Percentiles rank a stretch among this genome's conserved stretches.
phyloP scores from a whole-genome alignment of 2,329 filamentous ascomycete species.

The Fonsecaea pedrosoi region DNA sequence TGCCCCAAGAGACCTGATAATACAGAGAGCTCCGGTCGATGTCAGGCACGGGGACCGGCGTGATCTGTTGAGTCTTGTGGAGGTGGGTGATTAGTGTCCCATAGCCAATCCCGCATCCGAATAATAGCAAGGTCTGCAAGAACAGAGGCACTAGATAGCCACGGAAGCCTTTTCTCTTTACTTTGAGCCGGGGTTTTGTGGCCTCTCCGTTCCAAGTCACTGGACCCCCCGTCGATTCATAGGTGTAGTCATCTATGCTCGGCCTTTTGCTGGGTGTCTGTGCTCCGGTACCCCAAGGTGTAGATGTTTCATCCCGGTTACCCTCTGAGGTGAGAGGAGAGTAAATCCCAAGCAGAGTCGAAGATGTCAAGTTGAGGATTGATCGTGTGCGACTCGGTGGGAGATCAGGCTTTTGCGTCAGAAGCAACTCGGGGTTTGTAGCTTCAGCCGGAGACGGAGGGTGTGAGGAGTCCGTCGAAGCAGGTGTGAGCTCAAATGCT shows the following conservation, averaged over 20 bases:
- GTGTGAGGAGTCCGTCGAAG: conserved; percentile 52
- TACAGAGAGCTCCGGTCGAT: conserved; percentile 64
- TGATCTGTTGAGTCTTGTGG: conserved; percentile 71
- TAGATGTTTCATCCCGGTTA: conserved; percentile 65
- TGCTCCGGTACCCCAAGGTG: conserved; percentile 79
- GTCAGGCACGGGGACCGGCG: conserved; percentile 66
- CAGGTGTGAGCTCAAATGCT: conserved; percentile 67
- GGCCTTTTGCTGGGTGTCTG: conserved; percentile 66
- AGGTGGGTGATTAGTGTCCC: conserved; percentile 81
- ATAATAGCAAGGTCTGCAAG: conserved; percentile 70
- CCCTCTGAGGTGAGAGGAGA: conserved; percentile 66
- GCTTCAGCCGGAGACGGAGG: conserved; percentile 50
- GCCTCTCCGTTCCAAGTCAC: conserved; percentile 28
- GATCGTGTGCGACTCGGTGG: conserved; percentile 74
- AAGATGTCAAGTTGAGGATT: conserved; percentile 83
- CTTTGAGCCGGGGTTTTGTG: conserved; percentile 35
- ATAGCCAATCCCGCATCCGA: conserved; percentile 80
- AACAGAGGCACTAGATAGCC: conserved; percentile 61
- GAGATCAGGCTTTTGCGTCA: conserved; percentile 40
- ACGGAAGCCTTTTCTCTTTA: conserved; percentile 49
- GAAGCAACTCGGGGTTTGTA: conserved; percentile 45
- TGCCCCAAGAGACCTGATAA: conserved; percentile 82
- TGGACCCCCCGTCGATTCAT: conserved; percentile 42
- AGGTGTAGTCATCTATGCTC: conserved; percentile 52
- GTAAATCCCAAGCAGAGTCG: conserved; percentile 92